phyloP scores from a whole-genome alignment of 2,329 filamentous ascomycete genomes.

The Didymella exigua region DNA sequence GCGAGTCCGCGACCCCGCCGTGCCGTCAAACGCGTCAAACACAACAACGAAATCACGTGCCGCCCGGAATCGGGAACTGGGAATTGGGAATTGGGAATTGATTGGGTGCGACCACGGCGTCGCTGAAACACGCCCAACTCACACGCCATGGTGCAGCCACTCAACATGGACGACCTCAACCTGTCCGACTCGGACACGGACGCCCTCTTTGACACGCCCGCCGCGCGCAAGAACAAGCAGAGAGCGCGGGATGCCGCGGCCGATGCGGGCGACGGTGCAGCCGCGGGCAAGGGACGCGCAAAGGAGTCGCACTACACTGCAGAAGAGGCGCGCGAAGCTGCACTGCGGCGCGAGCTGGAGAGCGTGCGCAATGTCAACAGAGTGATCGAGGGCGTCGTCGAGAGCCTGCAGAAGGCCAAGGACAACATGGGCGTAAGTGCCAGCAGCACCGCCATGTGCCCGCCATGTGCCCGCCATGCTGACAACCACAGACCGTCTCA shows the following conservation, averaged over 20 bases:
- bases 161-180: constrained; percentile 58
- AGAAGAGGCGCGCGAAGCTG: constrained; percentile 72
- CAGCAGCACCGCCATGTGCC: not conserved
- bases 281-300: constrained; percentile 45
- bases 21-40: constrained; percentile 33
- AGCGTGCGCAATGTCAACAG: constrained; percentile 85
- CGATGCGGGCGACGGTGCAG: constrained; percentile 50
- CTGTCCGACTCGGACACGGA: constrained; percentile 63
- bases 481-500: constrained; percentile 70
- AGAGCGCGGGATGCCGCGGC: constrained; percentile 43
- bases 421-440: constrained; percentile 74
- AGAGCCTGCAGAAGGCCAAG: constrained; percentile 72
- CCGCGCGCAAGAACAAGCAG: constrained; percentile 46
- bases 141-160: constrained; percentile 38
- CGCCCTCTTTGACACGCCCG: constrained; percentile 63
- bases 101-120: constrained; percentile 8
- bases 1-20: constrained; percentile 4
- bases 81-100: too few relatives aligned
- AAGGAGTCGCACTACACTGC: constrained; percentile 63
- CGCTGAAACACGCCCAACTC: not conserved
- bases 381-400: constrained; percentile 79
- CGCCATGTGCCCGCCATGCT: not conserved
- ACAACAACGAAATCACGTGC: constrained; percentile 25
- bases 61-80: too few relatives aligned
- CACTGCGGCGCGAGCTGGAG: constrained; percentile 78